Evolutionary conservation across 2,329 filamentous ascomycete species (phyloP).

Genomic region (Karstenula rhodostoma): DNA sequence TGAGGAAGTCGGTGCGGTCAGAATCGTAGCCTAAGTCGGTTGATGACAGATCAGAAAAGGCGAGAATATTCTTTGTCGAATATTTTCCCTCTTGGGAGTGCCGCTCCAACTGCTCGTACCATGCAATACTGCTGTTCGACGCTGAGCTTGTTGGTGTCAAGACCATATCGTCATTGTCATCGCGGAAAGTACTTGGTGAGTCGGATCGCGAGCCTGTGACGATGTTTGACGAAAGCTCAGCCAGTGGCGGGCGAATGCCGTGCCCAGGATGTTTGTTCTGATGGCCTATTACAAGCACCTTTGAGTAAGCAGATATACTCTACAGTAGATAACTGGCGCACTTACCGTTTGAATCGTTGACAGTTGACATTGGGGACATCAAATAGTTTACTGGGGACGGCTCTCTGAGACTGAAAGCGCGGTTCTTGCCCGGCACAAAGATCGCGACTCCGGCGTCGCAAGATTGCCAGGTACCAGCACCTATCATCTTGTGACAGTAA

Average conservation of each 20-base stretch:
- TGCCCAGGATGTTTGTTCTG: neutral
- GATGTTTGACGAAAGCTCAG: neutral
- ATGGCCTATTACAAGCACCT: neutral
- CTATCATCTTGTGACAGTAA: neutral
- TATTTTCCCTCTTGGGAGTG: no score
- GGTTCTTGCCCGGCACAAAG: neutral
- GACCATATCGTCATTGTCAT: neutral
- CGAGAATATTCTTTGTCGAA: no score
- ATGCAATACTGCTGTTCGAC: no score
- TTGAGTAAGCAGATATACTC: neutral
- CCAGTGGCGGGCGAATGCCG: neutral
- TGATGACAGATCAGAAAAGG: no score
- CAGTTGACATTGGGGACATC: slow-evolving; percentile 2
- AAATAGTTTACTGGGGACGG: neutral
- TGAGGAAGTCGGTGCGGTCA: neutral
- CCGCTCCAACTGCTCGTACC: no score
- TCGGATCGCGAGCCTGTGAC: neutral
- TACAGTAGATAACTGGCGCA: neutral
- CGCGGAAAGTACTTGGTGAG: neutral
- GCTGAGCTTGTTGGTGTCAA: neutral
- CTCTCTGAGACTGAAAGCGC: neutral
- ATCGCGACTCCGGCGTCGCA: neutral
- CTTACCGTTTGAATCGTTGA: neutral
- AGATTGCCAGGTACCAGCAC: neutral
- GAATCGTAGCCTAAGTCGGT: neutral